Conservation (phyloP, 345 rosid genomes). For the Passiflora organensis region DNA sequence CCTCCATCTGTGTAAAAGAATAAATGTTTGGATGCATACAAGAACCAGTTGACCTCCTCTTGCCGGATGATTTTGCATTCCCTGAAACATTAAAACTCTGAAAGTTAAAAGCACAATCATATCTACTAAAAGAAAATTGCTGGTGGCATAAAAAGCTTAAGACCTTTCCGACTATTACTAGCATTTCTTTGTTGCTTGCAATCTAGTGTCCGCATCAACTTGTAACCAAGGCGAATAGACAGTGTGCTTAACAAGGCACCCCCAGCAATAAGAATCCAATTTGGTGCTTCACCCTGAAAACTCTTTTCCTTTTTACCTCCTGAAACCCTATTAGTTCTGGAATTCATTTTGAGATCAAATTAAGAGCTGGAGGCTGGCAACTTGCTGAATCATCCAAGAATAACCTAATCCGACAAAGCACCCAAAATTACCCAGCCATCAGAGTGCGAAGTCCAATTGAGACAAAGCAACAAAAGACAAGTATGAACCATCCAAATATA, state of each 20-base stretch:
- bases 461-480: no score
- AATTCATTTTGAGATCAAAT: slow-evolving; percentile 53
- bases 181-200: slow-evolving; percentile 45
- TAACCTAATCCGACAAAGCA: slow-evolving; percentile 36
- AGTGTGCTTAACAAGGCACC: slow-evolving; percentile 92
- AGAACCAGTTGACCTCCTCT: slow-evolving; percentile 40
- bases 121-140: not conserved
- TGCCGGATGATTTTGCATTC: slow-evolving; percentile 32
- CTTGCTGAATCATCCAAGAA: slow-evolving; percentile 41
- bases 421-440: slow-evolving; percentile 4
- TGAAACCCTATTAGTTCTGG: slow-evolving; percentile 39
- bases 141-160: slow-evolving; percentile 8
- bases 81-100: slow-evolving; percentile 31
- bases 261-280: slow-evolving; percentile 89
- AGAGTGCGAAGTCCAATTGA: no score
- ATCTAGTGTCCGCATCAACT: slow-evolving; percentile 69
- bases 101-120: slow-evolving; percentile 14
- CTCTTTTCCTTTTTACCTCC: slow-evolving; percentile 46
- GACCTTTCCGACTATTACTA: slow-evolving; percentile 39
- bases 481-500: no score
- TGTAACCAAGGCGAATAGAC: slow-evolving; percentile 85
- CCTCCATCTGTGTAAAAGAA: slow-evolving; percentile 48
- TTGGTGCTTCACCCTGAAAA: slow-evolving; percentile 59
- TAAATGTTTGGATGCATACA: slow-evolving; percentile 42
- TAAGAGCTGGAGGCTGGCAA: slow-evolving; percentile 13